phyloP scores from a whole-genome alignment of 352 stramenopile genomes.

The Plasmopara halstedii region DNA sequence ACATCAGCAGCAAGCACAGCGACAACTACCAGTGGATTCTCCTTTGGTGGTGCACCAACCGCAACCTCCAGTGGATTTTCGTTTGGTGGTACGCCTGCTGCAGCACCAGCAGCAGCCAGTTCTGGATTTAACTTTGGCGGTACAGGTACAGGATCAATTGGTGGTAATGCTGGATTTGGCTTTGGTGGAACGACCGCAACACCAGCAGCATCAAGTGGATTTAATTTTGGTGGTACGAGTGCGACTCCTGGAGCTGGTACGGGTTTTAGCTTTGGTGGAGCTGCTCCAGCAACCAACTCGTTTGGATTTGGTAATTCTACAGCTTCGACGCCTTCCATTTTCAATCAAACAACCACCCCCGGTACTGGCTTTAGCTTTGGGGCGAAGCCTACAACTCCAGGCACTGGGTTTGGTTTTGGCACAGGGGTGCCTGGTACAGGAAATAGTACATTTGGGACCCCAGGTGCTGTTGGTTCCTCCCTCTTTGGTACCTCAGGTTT shows the following conservation, averaged over 20 bases:
- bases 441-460: slow-evolving; percentile 10
- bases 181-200: slow-evolving; percentile 13
- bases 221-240: slow-evolving; percentile 21
- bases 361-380: slow-evolving; percentile 31
- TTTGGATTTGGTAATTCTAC: slow-evolving; percentile 29
- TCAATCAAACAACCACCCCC: slow-evolving; percentile 32
- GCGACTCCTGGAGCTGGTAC: slow-evolving; percentile 9
- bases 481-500: slow-evolving; percentile 25
- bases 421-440: slow-evolving; percentile 14
- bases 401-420: slow-evolving; percentile 28
- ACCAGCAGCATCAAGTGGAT: slow-evolving; percentile 15
- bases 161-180: slow-evolving; percentile 19
- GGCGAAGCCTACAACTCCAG: slow-evolving; percentile 14
- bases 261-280: slow-evolving; percentile 37
- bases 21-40: slow-evolving; percentile 25
- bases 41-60: slow-evolving; percentile 22
- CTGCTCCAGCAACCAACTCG: slow-evolving; percentile 15
- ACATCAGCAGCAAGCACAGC: slow-evolving; percentile 10
- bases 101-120: slow-evolving; percentile 15
- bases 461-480: slow-evolving; percentile 17
- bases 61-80: slow-evolving; percentile 33
- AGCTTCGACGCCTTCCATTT: slow-evolving; percentile 39
- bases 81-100: slow-evolving; percentile 34
- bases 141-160: slow-evolving; percentile 16
- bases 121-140: slow-evolving; percentile 35